Percentiles rank a stretch among this genome's conserved stretches.
Conservation (phyloP, 257 asterid genomes). For the Henckelia pumila region DNA sequence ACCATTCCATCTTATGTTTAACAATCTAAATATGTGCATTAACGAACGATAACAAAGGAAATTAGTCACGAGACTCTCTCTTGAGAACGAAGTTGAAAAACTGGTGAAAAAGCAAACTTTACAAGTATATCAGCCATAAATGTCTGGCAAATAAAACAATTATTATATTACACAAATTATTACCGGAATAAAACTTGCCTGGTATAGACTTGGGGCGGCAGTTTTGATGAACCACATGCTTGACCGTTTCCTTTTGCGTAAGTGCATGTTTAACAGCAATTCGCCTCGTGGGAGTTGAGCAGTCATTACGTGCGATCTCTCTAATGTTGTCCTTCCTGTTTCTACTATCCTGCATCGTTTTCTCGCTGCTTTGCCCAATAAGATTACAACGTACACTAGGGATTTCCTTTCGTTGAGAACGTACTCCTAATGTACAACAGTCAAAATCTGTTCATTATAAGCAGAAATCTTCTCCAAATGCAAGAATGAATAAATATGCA, state of each 20-base stretch:
- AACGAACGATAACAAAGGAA: no score
- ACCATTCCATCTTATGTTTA: background rate
- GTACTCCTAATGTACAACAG: background rate
- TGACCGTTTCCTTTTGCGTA: slow-evolving; percentile 36
- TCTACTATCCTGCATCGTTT: slow-evolving; percentile 14
- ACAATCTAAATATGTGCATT: background rate
- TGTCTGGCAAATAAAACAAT: background rate
- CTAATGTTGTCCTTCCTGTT: slow-evolving; percentile 11
- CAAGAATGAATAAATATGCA: no score
- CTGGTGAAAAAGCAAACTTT: background rate
- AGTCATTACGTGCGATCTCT: slow-evolving; percentile 16
- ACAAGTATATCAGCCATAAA: background rate
- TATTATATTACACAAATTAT: no score
- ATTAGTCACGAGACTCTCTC: no score
- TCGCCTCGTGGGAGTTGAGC: slow-evolving; percentile 15
- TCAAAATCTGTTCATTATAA: background rate
- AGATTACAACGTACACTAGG: background rate
- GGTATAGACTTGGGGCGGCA: slow-evolving; percentile 20
- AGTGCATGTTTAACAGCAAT: slow-evolving; percentile 26
- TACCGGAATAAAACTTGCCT: slow-evolving; percentile 3
- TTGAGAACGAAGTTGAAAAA: background rate
- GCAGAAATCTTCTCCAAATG: background rate
- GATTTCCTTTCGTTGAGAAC: background rate
- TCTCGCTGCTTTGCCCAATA: slow-evolving; percentile 16
- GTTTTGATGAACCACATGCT: slow-evolving; percentile 36